These are phyloP conservation scores for Hypocreales sp. DNA, from an alignment of 2,329 filamentous ascomycete species.

Conservation along the genomic window DNA sequence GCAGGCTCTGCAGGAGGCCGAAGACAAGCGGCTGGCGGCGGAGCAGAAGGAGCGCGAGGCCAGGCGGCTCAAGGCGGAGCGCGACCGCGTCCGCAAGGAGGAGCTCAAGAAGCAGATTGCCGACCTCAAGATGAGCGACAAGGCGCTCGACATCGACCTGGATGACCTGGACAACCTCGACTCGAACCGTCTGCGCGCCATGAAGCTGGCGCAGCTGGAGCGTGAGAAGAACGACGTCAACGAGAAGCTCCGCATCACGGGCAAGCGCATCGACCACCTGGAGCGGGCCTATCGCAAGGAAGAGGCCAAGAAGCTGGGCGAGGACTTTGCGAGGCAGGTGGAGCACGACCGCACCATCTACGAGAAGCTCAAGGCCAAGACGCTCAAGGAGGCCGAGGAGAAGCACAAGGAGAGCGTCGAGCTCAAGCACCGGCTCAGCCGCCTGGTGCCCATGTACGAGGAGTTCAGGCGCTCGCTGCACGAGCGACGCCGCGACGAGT, in stretches of 20 bases:
- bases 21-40: slow-evolving; percentile 75
- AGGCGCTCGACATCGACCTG: slow-evolving; percentile 59
- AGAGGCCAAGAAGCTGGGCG: slow-evolving; percentile 78
- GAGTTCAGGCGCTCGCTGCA: slow-evolving; percentile 68
- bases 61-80: slow-evolving; percentile 72
- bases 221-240: slow-evolving; percentile 95
- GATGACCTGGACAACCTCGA: slow-evolving; percentile 77
- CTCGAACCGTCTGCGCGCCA: slow-evolving; percentile 74
- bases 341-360: slow-evolving; percentile 66
- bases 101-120: slow-evolving; percentile 87
- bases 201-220: slow-evolving; percentile 92
- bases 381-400: slow-evolving; percentile 61
- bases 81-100: slow-evolving; percentile 78
- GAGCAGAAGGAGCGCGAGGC: slow-evolving; percentile 86
- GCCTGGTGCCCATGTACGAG: slow-evolving; percentile 75
- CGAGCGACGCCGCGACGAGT: slow-evolving; percentile 82
- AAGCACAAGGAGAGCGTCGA: slow-evolving; percentile 90
- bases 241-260: slow-evolving; percentile 78
- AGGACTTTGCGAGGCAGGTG: slow-evolving; percentile 74
- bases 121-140: slow-evolving; percentile 79
- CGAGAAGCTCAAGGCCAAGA: slow-evolving; percentile 63
- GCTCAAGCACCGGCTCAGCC: slow-evolving; percentile 80
- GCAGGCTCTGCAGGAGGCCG: slow-evolving; percentile 77
- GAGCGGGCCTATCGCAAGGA: slow-evolving; percentile 95
- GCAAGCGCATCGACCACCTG: slow-evolving; percentile 91